These are phyloP conservation scores for Cetradonia linearis DNA, from an alignment of 495 filamentous ascomycete species.

Conservation along the genomic window DNA sequence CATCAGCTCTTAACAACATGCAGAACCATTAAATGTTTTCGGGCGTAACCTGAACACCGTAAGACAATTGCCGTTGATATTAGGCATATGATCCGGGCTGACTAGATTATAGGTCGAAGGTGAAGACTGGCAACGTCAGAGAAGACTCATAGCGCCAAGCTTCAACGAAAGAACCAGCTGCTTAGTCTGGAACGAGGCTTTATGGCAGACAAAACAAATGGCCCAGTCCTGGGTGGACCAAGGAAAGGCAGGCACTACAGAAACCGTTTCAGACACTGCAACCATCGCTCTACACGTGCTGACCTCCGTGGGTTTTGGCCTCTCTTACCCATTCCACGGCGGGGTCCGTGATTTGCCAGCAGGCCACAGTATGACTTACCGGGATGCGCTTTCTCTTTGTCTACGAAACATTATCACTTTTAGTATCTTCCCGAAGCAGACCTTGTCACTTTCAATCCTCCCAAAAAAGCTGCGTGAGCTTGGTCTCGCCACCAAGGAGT, in stretches of 20 bases:
- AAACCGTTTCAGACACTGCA: slow-evolving; percentile 19
- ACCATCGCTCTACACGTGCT: slow-evolving; percentile 36
- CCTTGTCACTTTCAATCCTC: slow-evolving; percentile 27
- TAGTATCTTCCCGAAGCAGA: slow-evolving; percentile 26
- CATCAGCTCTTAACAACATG: background rate
- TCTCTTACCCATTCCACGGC: slow-evolving; percentile 28
- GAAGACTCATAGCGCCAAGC: slow-evolving; percentile 32
- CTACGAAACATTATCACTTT: slow-evolving; percentile 27
- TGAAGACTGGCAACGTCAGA: slow-evolving; percentile 33
- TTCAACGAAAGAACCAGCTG: slow-evolving; percentile 34
- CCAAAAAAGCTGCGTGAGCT: slow-evolving; percentile 24
- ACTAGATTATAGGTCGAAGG: slow-evolving; percentile 22
- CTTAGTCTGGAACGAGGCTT: slow-evolving; percentile 33
- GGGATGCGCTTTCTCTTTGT: slow-evolving; percentile 30
- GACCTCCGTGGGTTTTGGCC: slow-evolving; percentile 32
- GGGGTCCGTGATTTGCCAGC: slow-evolving; percentile 15
- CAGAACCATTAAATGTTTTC: slow-evolving; percentile 31
- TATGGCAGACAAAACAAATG: slow-evolving; percentile 30
- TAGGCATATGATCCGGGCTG: background rate
- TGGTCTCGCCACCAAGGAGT: slow-evolving; percentile 28
- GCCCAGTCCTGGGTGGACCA: slow-evolving; percentile 19
- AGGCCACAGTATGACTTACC: slow-evolving; percentile 29
- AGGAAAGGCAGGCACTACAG: slow-evolving; percentile 22
- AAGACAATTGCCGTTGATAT: background rate
- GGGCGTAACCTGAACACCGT: slow-evolving; percentile 32